Evolutionary conservation across 192 early-diverging fungal genomes (phyloP).

Genomic region (Gryganskiella cystojenkinii): DNA sequence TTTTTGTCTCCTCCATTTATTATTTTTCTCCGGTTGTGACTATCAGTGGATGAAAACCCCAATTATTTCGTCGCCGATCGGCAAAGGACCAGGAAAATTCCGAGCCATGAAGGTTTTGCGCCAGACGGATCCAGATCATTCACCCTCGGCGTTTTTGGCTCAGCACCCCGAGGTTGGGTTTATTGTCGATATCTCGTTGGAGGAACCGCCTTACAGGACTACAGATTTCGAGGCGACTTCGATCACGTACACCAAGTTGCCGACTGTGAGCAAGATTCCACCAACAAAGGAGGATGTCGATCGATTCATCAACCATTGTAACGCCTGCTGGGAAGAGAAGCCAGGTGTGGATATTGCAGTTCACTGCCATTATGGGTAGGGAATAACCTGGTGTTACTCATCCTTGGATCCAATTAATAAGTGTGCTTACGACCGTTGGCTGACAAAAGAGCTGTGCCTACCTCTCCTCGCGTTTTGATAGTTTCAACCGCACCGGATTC

Average conservation of each 20-base stretch:
- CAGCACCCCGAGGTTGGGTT: conserved; percentile 60
- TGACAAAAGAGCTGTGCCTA: background rate
- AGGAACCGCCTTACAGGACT: conserved; percentile 62
- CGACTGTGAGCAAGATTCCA: conserved; percentile 63
- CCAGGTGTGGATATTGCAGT: conserved; percentile 65
- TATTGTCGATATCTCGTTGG: conserved; percentile 65
- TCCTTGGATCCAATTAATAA: background rate
- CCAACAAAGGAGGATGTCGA: conserved; percentile 57
- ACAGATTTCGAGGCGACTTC: conserved; percentile 65
- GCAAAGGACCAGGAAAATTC: conserved; percentile 53
- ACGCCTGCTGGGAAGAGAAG: conserved; percentile 55
- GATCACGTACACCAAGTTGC: conserved; percentile 60
- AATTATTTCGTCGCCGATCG: conserved; percentile 53
- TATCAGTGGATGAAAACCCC: conserved; percentile 65
- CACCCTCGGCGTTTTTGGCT: conserved; percentile 60
- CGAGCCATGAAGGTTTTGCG: conserved; percentile 70
- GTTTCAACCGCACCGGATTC: conserved; percentile 67
- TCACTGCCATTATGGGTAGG: conserved; percentile 70
- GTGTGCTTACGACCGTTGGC: background rate
- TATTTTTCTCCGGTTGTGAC: too few relatives aligned
- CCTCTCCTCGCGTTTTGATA: conserved; percentile 5
- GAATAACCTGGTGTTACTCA: background rate
- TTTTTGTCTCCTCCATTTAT: conserved; percentile 2
- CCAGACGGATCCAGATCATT: conserved; percentile 64
- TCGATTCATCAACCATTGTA: conserved; percentile 53